These are phyloP conservation scores for Phytophthora ohioensis DNA, from an alignment of 352 stramenopile genomes.

Conservation along the genomic window DNA sequence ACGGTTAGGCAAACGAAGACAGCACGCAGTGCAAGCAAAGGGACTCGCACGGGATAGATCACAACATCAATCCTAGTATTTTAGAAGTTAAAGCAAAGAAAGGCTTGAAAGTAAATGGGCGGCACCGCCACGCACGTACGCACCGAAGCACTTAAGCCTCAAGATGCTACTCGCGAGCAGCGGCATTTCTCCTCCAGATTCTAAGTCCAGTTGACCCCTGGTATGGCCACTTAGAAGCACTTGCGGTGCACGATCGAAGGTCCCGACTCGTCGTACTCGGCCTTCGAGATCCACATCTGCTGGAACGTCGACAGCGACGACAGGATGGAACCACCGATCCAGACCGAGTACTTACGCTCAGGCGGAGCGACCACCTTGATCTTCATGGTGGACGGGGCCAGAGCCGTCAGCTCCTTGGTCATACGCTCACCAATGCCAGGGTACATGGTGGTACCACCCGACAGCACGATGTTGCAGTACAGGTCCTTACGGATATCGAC, in stretches of 20 bases:
- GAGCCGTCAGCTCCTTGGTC: slow-evolving; percentile 92
- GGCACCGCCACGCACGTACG: background rate
- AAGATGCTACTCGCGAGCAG: slow-evolving; percentile 30
- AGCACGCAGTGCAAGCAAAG: too few relatives aligned
- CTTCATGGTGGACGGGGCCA: slow-evolving; percentile 94
- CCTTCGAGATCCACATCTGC: slow-evolving; percentile 98
- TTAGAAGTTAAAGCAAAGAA: slow-evolving; percentile 47
- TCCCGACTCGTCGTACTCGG: slow-evolving; percentile 97
- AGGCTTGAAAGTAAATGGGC: slow-evolving; percentile 29
- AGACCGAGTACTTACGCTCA: slow-evolving; percentile 96
- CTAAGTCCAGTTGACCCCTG: slow-evolving; percentile 39
- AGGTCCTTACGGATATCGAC: slow-evolving; percentile 94
- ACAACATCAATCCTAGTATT: slow-evolving; percentile 49
- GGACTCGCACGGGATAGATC: slow-evolving; percentile 27
- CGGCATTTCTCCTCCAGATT: slow-evolving; percentile 31
- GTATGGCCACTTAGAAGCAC: slow-evolving; percentile 89
- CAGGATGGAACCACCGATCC: slow-evolving; percentile 98
- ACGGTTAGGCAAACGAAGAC: too few relatives aligned
- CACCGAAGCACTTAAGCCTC: slow-evolving; percentile 67
- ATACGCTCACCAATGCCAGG: slow-evolving; percentile 94
- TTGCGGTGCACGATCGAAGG: slow-evolving; percentile 97
- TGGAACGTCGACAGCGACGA: slow-evolving; percentile 98
- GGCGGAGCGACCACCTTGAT: slow-evolving; percentile 96
- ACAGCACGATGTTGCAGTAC: slow-evolving; percentile 97
- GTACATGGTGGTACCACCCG: slow-evolving; percentile 97